These are phyloP conservation scores for Penicillium riverlandense DNA, from an alignment of 495 filamentous ascomycete species.

Conservation along the genomic window DNA sequence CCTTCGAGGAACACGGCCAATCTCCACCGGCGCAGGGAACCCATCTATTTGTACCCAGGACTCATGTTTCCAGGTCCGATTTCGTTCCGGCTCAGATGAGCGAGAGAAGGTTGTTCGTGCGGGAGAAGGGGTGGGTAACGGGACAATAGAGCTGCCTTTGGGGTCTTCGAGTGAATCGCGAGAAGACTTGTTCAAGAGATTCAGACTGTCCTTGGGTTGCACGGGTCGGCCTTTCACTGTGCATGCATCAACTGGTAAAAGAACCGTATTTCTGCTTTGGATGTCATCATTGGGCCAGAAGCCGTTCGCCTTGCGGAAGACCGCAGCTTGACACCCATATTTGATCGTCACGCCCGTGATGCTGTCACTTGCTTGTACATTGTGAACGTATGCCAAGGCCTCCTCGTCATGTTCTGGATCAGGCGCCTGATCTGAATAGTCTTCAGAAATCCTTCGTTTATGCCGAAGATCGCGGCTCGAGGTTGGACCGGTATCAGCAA, in stretches of 20 bases:
- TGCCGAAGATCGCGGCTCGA: constrained; percentile 40
- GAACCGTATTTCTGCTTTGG: constrained; percentile 70
- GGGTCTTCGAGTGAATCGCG: constrained; percentile 24
- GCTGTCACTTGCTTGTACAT: constrained; percentile 73
- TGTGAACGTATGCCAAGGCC: constrained; percentile 82
- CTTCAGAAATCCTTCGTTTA: constrained; percentile 55
- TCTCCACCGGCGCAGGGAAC: constrained; percentile 64
- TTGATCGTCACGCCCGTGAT: constrained; percentile 84
- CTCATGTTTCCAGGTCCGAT: constrained; percentile 72
- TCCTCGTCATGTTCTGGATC: constrained; percentile 57
- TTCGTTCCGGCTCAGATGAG: constrained; percentile 31
- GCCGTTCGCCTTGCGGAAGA: constrained; percentile 80
- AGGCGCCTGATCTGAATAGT: constrained; percentile 27
- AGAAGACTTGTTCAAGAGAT: constrained; percentile 19
- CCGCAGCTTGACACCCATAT: constrained; percentile 73
- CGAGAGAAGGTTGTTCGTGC: constrained; percentile 12
- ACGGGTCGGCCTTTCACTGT: constrained; percentile 64
- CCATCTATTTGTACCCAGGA: constrained; percentile 78
- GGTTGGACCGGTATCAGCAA: constrained; percentile 42
- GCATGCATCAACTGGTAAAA: constrained; percentile 87
- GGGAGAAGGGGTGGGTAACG: constrained; percentile 11
- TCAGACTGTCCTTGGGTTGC: constrained; percentile 15
- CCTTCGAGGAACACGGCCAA: constrained; percentile 75
- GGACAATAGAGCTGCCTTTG: constrained; percentile 37
- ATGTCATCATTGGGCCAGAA: constrained; percentile 91